Percentiles rank a stretch among this genome's conserved stretches.
phyloP scores from a whole-genome alignment of 1,284 basidiomycete genomes.

The Porodaedalea pini region DNA sequence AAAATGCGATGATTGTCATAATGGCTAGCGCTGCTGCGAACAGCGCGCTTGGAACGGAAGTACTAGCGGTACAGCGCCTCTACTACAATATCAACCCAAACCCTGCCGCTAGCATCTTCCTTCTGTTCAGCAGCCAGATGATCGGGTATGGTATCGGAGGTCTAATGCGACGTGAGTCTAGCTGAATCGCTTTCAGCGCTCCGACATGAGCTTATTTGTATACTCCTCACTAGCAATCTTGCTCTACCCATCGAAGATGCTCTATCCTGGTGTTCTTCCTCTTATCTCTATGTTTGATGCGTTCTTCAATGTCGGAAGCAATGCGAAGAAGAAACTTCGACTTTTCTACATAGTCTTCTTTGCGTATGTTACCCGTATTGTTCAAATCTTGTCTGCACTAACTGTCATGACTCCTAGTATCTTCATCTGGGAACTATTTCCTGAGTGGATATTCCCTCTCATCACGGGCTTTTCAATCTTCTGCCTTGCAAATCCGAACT shows the following conservation, averaged over 20 bases:
- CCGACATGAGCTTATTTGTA: too few species aligned
- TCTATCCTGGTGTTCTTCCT: constrained; percentile 31
- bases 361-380: constrained; percentile 28
- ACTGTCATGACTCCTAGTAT: constrained; percentile 18
- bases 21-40: constrained; percentile 27
- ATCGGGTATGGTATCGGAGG: constrained; percentile 49
- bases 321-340: constrained; percentile 35
- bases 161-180: constrained; percentile 28
- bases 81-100: constrained; percentile 38
- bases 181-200: background rate
- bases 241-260: constrained; percentile 32
- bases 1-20: constrained; percentile 33
- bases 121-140: constrained; percentile 47
- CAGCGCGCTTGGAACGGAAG: constrained; percentile 26
- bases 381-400: background rate
- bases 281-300: constrained; percentile 34
- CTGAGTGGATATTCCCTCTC: constrained; percentile 50
- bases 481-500: constrained; percentile 53
- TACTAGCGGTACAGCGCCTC: constrained; percentile 38
- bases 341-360: constrained; percentile 50
- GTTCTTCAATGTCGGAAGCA: constrained; percentile 29
- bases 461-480: constrained; percentile 46
- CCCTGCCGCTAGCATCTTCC: constrained; percentile 34
- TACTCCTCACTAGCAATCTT: constrained; percentile 23
- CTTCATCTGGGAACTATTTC: constrained; percentile 38